A percentile compares a stretch with the other conserved stretches of the same genome.
Evolutionary conservation across 139 green algal species (phyloP).

Genomic region (Chlorella sorokiniana): DNA sequence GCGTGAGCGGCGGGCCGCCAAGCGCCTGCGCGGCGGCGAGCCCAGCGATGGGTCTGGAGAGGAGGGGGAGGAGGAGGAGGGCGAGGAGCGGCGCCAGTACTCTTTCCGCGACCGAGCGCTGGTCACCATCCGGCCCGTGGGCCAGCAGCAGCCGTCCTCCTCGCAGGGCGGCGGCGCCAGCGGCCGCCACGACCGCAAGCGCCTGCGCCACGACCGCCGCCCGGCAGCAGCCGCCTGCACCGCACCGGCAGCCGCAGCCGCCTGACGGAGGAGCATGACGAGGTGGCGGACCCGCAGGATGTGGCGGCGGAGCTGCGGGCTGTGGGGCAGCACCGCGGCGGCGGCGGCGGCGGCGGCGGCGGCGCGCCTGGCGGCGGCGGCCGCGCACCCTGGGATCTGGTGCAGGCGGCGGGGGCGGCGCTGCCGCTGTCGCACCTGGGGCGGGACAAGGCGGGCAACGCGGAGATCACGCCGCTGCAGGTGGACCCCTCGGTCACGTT

Average conservation of each 20-base stretch:
- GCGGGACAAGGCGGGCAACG: conserved; percentile 49
- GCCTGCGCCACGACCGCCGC: neutral
- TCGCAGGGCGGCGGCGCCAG: conserved; percentile 1
- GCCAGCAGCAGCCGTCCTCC: too few relatives aligned
- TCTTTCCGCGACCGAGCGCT: conserved; percentile 31
- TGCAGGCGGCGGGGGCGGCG: neutral
- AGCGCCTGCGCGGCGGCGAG: neutral
- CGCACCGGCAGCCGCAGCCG: conserved; percentile 15
- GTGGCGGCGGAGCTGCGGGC: neutral
- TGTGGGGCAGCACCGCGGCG: neutral
- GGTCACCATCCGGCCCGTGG: conserved; percentile 33
- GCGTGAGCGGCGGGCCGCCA: neutral
- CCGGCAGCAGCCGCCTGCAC: conserved; percentile 31
- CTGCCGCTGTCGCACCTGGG: conserved; percentile 16
- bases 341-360: neutral
- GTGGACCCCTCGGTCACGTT: conserved; percentile 91
- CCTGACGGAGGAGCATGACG: conserved; percentile 5
- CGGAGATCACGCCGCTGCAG: conserved; percentile 82
- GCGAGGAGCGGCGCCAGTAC: conserved; percentile 26
- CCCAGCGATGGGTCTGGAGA: conserved; percentile 20
- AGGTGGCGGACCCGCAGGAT: neutral
- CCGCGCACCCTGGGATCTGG: neutral
- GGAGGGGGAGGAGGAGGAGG: conserved; percentile 25
- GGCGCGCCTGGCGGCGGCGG: neutral
- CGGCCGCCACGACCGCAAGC: conserved; percentile 11